Conservation (phyloP, 2,329 filamentous ascomycete genomes). For the Ophiostoma triangulosporum region DNA sequence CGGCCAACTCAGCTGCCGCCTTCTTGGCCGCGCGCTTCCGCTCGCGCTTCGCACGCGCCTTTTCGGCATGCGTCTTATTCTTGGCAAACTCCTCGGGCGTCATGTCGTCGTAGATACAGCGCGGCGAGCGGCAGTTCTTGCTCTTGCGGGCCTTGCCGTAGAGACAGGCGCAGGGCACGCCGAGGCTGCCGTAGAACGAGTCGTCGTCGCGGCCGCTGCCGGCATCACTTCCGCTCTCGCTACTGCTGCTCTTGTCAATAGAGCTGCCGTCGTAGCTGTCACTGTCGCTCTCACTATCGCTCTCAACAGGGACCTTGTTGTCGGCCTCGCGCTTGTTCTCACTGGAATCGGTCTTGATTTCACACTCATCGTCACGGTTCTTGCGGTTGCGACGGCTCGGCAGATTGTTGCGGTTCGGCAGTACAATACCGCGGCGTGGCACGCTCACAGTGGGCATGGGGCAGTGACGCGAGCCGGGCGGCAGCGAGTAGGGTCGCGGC, state of each 20-base stretch:
- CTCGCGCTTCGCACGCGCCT: background rate
- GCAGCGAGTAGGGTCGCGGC: slow-evolving; percentile 1
- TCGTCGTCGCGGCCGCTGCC: background rate
- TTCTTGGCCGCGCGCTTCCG: background rate
- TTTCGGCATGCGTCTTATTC: background rate
- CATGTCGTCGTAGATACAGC: background rate
- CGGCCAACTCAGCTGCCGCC: background rate
- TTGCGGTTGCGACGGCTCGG: background rate
- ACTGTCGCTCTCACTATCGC: background rate
- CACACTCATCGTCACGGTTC: background rate
- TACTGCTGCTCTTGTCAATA: background rate
- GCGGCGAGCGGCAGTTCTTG: background rate
- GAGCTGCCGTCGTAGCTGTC: too few species aligned
- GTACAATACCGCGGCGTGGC: background rate
- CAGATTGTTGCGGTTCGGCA: background rate
- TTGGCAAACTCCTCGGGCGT: background rate
- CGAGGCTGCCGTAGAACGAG: background rate
- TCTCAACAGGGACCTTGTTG: background rate
- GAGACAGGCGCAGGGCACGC: background rate
- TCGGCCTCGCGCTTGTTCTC: background rate
- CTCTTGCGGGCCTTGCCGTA: background rate
- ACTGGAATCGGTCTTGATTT: background rate
- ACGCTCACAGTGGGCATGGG: background rate
- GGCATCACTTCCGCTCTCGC: background rate
- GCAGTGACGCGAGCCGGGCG: background rate